Evolutionary conservation across 78 protist genomes (phyloP), one percentile per base, ranked within the genome.

Genomic region (Speleostelium caveatum): DNA sequence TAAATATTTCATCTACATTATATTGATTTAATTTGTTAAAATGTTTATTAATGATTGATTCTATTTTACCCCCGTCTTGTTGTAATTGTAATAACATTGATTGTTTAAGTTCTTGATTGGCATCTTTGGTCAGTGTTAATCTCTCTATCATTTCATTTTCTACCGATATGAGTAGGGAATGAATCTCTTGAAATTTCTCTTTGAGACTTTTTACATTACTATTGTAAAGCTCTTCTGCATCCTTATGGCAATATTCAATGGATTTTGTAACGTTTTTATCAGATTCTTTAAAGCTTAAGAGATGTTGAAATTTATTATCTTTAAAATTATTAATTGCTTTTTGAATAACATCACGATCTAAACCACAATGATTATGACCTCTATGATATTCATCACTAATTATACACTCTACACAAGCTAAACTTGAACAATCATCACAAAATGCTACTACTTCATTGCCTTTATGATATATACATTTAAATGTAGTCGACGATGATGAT

Each of bases 401-500:
- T 10, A 65, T 65, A 38, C 73, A 65, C 36, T 65, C 55, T 1
- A 65, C 73, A 65, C 73, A 65, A 12, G 24, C 30, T 51, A 65
- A 36, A 36, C 51, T 65, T 65, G 39, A 38, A 36, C 73, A 65
- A 65, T 65, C 73, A 22, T n/a, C n/a, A 65, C 73, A 65, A 65
- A 36, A 65, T 19, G 73, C n/a, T 5, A 65, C 36, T 65, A 65
- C 32, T 36, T 65, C 73, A n/a, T 65, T 38, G 21, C 21, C 12
- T n/a, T 65, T 51, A 65, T 65, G 73, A 65, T 65, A 65, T 22
- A 22, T n/a, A 65, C 73, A 65, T 28, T 36, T 65, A 36, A 65
- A 28, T 36, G 32, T 65, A n/a, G 39, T 65, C 36, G 53, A 14
- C 53, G 30, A 28, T 38, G n/a, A 30, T 38, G n/a, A 35, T 65